Evolutionary conservation across 768 basidiomycete species (phyloP).

Genomic region (Phylloporus sp.): DNA sequence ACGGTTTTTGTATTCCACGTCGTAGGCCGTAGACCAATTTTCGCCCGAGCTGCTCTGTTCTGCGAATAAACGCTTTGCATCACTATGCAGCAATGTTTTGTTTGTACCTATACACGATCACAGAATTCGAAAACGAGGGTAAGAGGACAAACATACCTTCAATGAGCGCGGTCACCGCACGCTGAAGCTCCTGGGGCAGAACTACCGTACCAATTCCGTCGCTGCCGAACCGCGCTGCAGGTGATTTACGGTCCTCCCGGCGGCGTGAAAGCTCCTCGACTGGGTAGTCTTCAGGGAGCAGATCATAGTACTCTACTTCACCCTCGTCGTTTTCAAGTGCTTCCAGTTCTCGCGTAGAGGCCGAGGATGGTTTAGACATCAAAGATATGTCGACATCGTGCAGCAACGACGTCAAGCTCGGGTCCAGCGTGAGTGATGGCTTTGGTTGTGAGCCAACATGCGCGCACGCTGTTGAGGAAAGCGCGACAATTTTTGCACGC

Average conservation of each 20-base stretch:
- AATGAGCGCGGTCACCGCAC: constrained; percentile 62
- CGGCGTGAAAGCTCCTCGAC: constrained; percentile 22
- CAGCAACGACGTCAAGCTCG: constrained; percentile 56
- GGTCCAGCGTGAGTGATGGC: constrained; percentile 58
- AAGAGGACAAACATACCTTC: constrained; percentile 40
- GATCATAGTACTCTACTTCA: constrained; percentile 29
- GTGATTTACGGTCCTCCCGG: constrained; percentile 56
- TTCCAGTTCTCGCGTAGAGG: constrained; percentile 51
- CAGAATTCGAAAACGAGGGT: constrained; percentile 6
- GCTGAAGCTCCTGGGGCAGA: constrained; percentile 67
- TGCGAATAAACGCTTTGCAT: constrained; percentile 67
- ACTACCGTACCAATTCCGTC: constrained; percentile 64
- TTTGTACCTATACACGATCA: constrained; percentile 46
- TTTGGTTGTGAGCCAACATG: constrained; percentile 43
- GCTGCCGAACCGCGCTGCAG: constrained; percentile 79
- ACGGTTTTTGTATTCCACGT: constrained; percentile 55
- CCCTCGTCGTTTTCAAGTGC: constrained; percentile 37
- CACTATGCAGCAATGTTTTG: constrained; percentile 59
- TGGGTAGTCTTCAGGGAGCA: constrained; percentile 30
- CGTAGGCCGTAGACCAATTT: constrained; percentile 53
- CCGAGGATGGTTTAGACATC: constrained; percentile 23
- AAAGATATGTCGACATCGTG: constrained; percentile 67
- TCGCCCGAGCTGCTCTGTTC: constrained; percentile 31
- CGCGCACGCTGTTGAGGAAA: constrained; percentile 31
- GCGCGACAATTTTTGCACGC: constrained; percentile 20